Evolutionary conservation across 257 asterid genomes (phyloP).

Genomic region (Avicennia marina): DNA sequence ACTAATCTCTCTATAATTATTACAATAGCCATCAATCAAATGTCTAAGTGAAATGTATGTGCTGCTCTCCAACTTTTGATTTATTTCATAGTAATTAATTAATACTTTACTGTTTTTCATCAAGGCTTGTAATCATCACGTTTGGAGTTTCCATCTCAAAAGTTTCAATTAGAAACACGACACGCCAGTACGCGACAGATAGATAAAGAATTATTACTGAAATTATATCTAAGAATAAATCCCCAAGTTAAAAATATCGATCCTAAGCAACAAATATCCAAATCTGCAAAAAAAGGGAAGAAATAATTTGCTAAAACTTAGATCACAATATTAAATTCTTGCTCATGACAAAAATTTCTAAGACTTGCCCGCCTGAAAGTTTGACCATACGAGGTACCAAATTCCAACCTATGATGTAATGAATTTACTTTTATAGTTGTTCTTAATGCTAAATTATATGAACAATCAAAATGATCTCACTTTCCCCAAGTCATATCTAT

Average conservation of each 20-base stretch:
- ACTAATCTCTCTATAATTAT: conserved; percentile 23
- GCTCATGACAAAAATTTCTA: neutral
- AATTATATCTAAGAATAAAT: no score
- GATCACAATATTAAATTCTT: neutral
- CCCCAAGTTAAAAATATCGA: neutral
- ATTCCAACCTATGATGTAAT: neutral
- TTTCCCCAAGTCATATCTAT: no score
- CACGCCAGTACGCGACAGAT: neutral
- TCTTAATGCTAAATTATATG: no score
- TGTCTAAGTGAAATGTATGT: conserved; percentile 34
- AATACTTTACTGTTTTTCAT: neutral
- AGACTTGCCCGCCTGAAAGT: neutral
- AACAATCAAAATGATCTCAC: neutral
- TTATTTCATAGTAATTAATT: conserved; percentile 9
- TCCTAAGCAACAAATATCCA: neutral
- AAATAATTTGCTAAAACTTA: no score
- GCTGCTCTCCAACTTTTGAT: conserved; percentile 12
- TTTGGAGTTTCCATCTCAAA: conserved; percentile 16
- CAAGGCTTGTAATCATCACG: neutral
- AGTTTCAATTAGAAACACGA: no score
- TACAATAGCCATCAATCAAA: no score
- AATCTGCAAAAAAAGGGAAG: no score
- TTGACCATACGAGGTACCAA: neutral
- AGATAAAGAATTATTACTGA: no score
- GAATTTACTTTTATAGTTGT: neutral